These are phyloP conservation scores for Cetraspora pellucida DNA, from an alignment of 192 early-diverging fungal genomes.

Conservation along the genomic window DNA sequence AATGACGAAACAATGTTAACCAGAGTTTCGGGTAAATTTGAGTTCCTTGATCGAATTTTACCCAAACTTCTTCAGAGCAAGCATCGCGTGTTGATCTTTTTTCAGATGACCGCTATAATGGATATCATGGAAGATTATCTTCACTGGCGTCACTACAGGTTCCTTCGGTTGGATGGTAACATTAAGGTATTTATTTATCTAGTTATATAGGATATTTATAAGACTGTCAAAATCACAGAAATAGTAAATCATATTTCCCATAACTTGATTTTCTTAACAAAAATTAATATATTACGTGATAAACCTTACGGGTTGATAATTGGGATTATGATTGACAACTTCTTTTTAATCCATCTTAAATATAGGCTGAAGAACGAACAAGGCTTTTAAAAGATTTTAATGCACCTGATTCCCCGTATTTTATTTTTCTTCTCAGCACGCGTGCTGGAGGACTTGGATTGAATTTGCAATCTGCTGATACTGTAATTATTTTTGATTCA, in stretches of 20 bases:
- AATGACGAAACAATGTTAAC: conserved; percentile 77
- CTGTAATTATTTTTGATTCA: conserved; percentile 97
- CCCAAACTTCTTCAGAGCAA: conserved; percentile 81
- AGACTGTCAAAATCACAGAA: too few species aligned
- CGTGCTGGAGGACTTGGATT: conserved; percentile 84
- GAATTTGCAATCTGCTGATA: conserved; percentile 72
- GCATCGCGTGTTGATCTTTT: conserved; percentile 82
- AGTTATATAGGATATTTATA: too few species aligned
- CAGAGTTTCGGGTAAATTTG: conserved; percentile 93
- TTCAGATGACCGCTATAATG: conserved; percentile 92
- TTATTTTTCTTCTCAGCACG: conserved; percentile 93
- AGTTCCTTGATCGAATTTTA: conserved; percentile 91
- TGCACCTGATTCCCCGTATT: conserved; percentile 72
- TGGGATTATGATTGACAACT: too few species aligned
- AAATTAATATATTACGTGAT: too few species aligned
- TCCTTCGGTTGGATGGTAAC: conserved; percentile 88
- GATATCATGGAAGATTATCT: conserved; percentile 97
- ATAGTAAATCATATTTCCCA: too few species aligned
- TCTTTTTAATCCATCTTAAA: too few species aligned
- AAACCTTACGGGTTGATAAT: too few species aligned
- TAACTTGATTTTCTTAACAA: too few species aligned
- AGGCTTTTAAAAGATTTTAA: conserved; percentile 83
- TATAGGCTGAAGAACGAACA: conserved; percentile 79
- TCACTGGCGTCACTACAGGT: conserved; percentile 66
- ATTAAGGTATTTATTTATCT: conserved; percentile 59